These are phyloP conservation scores for Coniochaeta hoffmannii DNA, from an alignment of 2,329 filamentous ascomycete species.

Conservation along the genomic window DNA sequence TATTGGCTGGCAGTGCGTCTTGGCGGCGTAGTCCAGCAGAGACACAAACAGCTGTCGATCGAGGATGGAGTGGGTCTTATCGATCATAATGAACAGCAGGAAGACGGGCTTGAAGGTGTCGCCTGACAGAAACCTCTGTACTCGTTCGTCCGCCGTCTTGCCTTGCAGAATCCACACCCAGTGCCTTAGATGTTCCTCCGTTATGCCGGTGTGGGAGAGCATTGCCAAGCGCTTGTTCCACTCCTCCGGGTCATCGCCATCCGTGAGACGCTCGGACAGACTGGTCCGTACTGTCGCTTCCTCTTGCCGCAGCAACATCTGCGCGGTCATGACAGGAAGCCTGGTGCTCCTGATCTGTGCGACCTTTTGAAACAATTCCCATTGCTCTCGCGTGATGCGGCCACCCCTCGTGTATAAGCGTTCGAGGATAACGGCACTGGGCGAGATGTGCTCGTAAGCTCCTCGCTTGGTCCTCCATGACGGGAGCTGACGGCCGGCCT, in stretches of 20 bases:
- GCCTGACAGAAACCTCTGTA: conserved; percentile 26
- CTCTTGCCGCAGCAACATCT: conserved; percentile 15
- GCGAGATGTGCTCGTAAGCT: neutral
- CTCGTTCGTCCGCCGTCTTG: conserved; percentile 23
- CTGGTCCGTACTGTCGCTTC: conserved; percentile 12
- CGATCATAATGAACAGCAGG: conserved; percentile 27
- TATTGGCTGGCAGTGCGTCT: neutral
- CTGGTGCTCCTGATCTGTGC: conserved; percentile 16
- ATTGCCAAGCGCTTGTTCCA: conserved; percentile 24
- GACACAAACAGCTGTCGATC: conserved; percentile 20
- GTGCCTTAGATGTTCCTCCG: conserved; percentile 24
- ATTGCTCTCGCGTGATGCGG: conserved; percentile 1
- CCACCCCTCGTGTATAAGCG: neutral
- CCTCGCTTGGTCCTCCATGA: neutral
- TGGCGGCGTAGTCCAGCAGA: conserved; percentile 26
- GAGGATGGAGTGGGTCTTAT: conserved; percentile 23
- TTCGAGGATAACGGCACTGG: neutral
- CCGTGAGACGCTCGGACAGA: conserved; percentile 13
- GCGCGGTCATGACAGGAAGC: conserved; percentile 17
- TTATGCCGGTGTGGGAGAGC: conserved; percentile 24
- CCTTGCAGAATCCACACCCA: conserved; percentile 34
- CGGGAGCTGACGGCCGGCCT: neutral
- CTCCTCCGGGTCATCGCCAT: conserved; percentile 5
- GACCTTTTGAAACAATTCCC: neutral
- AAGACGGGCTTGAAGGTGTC: conserved; percentile 30